These are phyloP conservation scores for Exophiala spinifera DNA, from an alignment of 2,329 filamentous ascomycete genomes.

Conservation along the genomic window DNA sequence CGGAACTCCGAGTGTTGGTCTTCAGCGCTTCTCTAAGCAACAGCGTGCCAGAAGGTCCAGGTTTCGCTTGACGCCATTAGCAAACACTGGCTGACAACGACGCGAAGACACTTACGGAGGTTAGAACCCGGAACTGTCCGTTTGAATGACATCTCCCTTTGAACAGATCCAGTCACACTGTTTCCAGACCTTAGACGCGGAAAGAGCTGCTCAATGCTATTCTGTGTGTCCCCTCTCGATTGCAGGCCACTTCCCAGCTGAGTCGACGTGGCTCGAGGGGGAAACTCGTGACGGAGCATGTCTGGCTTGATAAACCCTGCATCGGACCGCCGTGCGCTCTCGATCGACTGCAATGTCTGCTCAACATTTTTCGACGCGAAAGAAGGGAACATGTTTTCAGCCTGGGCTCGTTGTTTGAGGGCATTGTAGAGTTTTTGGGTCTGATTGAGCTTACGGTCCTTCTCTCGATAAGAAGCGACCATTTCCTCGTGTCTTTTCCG, in stretches of 20 bases:
- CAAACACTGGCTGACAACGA: neutral
- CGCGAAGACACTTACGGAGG: slow-evolving; percentile 8
- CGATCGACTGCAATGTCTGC: slow-evolving; percentile 42
- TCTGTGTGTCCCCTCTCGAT: slow-evolving; percentile 23
- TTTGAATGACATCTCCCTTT: slow-evolving; percentile 9
- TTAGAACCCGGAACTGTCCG: neutral
- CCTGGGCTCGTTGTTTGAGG: slow-evolving; percentile 55
- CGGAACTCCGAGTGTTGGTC: neutral
- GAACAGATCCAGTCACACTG: slow-evolving; percentile 10
- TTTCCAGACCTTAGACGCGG: slow-evolving; percentile 33
- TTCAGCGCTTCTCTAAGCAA: slow-evolving; percentile 10
- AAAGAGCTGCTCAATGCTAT: slow-evolving; percentile 38
- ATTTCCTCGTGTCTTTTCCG: slow-evolving; percentile 72
- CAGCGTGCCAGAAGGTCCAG: slow-evolving; percentile 8
- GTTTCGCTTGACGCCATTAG: slow-evolving; percentile 12
- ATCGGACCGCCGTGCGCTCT: slow-evolving; percentile 21
- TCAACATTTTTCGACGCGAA: slow-evolving; percentile 55
- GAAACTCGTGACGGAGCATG: neutral
- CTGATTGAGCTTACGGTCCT: slow-evolving; percentile 65
- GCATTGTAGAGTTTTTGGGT: slow-evolving; percentile 61
- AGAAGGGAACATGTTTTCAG: slow-evolving; percentile 50
- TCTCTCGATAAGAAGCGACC: slow-evolving; percentile 63
- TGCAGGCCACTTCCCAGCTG: slow-evolving; percentile 26
- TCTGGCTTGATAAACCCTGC: slow-evolving; percentile 28
- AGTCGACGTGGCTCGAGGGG: neutral